Conservation (phyloP, 169 alveolate genomes). For the Plasmodium berghei region DNA sequence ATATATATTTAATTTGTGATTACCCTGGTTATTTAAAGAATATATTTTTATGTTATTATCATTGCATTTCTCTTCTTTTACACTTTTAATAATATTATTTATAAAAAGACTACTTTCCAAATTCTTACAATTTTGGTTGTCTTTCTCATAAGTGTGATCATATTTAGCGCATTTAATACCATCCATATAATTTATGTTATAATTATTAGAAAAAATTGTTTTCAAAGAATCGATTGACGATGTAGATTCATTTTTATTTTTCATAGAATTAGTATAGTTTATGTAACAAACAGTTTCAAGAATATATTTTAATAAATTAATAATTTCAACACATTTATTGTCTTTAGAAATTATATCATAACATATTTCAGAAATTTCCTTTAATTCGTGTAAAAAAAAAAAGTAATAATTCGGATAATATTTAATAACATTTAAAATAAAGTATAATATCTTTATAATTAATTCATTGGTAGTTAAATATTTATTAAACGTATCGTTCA, state of each 20-base stretch:
- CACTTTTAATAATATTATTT: neutral
- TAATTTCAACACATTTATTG: constrained; percentile 33
- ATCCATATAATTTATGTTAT: neutral
- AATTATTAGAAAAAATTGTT: neutral
- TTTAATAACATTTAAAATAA: constrained; percentile 40
- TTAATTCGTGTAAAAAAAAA: constrained; percentile 38
- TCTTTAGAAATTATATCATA: constrained; percentile 60
- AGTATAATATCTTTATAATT: constrained; percentile 36
- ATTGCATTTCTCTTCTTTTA: neutral
- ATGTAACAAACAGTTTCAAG: constrained; percentile 49
- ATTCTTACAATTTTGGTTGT: neutral
- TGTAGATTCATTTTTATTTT: neutral
- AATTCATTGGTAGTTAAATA: constrained; percentile 41
- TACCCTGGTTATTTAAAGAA: too few species aligned
- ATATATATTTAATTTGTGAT: neutral
- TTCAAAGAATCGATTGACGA: too few species aligned
- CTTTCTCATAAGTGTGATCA: neutral
- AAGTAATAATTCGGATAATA: constrained; percentile 12
- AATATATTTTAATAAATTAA: constrained; percentile 27
- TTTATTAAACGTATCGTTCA: constrained; percentile 47
- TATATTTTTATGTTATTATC: neutral
- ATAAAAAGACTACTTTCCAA: neutral
- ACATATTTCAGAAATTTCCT: constrained; percentile 31
- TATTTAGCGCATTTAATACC: neutral
- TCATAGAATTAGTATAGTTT: constrained; percentile 14